Percentiles rank a stretch among this genome's conserved stretches.
Evolutionary conservation across 768 basidiomycete genomes (phyloP).

Genomic region (Pisolithus sp.): DNA sequence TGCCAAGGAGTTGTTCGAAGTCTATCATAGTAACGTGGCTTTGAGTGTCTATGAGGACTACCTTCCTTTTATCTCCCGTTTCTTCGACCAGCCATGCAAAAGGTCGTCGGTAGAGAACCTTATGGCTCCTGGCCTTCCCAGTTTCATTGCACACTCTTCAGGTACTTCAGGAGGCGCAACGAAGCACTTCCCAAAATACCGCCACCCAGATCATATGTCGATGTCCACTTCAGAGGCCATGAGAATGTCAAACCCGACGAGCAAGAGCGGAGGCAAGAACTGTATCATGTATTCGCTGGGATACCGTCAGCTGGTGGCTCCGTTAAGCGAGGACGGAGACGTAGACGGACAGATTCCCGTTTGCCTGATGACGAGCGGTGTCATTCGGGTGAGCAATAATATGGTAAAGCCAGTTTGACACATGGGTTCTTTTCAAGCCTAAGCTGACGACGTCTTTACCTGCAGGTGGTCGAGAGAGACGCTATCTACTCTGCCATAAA

Average conservation of each 20-base stretch:
- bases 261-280: conserved; percentile 9
- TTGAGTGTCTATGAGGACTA: conserved; percentile 14
- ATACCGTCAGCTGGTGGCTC: conserved; percentile 7
- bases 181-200: conserved; percentile 16
- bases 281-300: conserved; percentile 18
- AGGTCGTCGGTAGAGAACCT: conserved; percentile 13
- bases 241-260: conserved; percentile 7
- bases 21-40: conserved; percentile 12
- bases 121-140: conserved; percentile 17
- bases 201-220: conserved; percentile 17
- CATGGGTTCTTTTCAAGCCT: background rate
- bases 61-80: conserved; percentile 13
- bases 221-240: conserved; percentile 8
- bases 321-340: conserved; percentile 5
- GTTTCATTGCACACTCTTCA: conserved; percentile 17
- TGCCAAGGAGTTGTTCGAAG: background rate
- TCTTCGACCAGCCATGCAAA: conserved; percentile 17
- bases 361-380: conserved; percentile 17
- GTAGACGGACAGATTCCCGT: conserved; percentile 10
- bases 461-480: conserved; percentile 12
- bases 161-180: conserved; percentile 12
- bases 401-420: too few relatives aligned
- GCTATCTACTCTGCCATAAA: background rate
- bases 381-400: conserved; percentile 15
- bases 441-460: background rate